Percentiles rank a stretch among this genome's conserved stretches.
phyloP scores from a whole-genome alignment of 2,329 filamentous ascomycete genomes.

The Pseudopyricularia cyperi region DNA sequence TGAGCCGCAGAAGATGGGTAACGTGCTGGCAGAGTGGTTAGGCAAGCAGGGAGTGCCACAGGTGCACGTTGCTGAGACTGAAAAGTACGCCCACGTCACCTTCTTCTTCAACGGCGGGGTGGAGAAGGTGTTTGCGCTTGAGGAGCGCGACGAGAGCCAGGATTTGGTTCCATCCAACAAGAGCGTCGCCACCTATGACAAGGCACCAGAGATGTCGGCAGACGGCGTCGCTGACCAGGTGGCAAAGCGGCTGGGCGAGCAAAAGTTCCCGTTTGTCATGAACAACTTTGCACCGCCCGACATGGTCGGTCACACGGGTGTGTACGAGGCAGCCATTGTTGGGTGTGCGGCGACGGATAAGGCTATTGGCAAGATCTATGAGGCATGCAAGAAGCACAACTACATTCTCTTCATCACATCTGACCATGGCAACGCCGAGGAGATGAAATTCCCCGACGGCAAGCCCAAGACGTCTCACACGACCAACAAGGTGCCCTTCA shows the following conservation, averaged over 20 bases:
- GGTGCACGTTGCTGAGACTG: slow-evolving; percentile 94
- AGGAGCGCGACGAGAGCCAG: slow-evolving; percentile 73
- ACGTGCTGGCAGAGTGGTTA: slow-evolving; percentile 96
- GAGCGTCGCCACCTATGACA: slow-evolving; percentile 83
- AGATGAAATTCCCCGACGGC: slow-evolving; percentile 94
- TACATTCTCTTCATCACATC: slow-evolving; percentile 93
- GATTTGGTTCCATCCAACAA: slow-evolving; percentile 79
- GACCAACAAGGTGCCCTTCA: slow-evolving; percentile 91
- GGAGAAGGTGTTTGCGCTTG: slow-evolving; percentile 87
- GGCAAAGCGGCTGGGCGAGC: slow-evolving; percentile 70
- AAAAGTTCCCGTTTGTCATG: slow-evolving; percentile 93
- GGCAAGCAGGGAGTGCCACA: slow-evolving; percentile 81
- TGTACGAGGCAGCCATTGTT: slow-evolving; percentile 86
- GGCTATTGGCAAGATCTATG: slow-evolving; percentile 84
- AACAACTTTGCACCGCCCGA: slow-evolving; percentile 99
- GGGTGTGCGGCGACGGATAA: slow-evolving; percentile 80
- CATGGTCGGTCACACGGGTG: slow-evolving; percentile 98
- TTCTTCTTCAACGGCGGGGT: slow-evolving; percentile 99
- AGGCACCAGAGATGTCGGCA: slow-evolving; percentile 91
- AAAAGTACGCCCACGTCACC: slow-evolving; percentile 98
- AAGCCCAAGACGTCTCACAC: slow-evolving; percentile 98
- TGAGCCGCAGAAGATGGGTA: slow-evolving; percentile 88
- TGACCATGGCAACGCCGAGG: slow-evolving; percentile 96
- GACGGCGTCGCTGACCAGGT: slow-evolving; percentile 83
- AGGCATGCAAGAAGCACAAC: slow-evolving; percentile 83